Conservation (phyloP, 1,284 basidiomycete genomes). For the Mycena citricolor region DNA sequence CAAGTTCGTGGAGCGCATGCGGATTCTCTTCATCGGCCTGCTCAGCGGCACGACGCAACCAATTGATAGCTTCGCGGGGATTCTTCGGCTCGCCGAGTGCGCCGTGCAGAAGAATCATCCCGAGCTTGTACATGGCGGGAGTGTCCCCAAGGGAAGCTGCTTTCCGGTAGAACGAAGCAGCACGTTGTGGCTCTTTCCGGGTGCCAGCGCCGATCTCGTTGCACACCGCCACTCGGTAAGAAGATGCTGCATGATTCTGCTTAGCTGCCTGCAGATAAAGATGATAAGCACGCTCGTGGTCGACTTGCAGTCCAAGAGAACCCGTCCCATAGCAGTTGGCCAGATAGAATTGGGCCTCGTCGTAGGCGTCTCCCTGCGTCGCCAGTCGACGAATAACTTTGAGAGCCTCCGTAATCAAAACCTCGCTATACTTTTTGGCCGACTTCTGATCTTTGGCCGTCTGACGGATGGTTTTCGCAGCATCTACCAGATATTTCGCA, state of each 20-base stretch:
- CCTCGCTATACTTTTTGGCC: slow-evolving; percentile 88
- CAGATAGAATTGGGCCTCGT: slow-evolving; percentile 99
- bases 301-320: slow-evolving; percentile 89
- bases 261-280: slow-evolving; percentile 98
- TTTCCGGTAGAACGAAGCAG: slow-evolving; percentile 96
- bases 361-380: slow-evolving; percentile 85
- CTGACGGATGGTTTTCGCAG: slow-evolving; percentile 88
- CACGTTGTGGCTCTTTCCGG: slow-evolving; percentile 81
- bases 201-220: slow-evolving; percentile 99
- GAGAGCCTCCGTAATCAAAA: slow-evolving; percentile 84
- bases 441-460: slow-evolving; percentile 75
- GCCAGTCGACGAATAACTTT: slow-evolving; percentile 92
- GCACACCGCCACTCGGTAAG: slow-evolving; percentile 97
- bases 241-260: slow-evolving; percentile 93
- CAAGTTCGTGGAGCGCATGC: slow-evolving; percentile 97
- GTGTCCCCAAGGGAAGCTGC: slow-evolving; percentile 96
- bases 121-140: slow-evolving; percentile 98
- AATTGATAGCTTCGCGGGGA: slow-evolving; percentile 88
- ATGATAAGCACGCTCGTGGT: slow-evolving; percentile 97
- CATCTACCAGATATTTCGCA: slow-evolving; percentile 97
- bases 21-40: slow-evolving; percentile 99
- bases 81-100: slow-evolving; percentile 84
- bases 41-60: slow-evolving; percentile 92
- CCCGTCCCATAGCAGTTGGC: slow-evolving; percentile 98
- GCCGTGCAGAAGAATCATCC: slow-evolving; percentile 91